Evolutionary conservation across 441 rosid genomes (phyloP).

Genomic region (California macrophylla): DNA sequence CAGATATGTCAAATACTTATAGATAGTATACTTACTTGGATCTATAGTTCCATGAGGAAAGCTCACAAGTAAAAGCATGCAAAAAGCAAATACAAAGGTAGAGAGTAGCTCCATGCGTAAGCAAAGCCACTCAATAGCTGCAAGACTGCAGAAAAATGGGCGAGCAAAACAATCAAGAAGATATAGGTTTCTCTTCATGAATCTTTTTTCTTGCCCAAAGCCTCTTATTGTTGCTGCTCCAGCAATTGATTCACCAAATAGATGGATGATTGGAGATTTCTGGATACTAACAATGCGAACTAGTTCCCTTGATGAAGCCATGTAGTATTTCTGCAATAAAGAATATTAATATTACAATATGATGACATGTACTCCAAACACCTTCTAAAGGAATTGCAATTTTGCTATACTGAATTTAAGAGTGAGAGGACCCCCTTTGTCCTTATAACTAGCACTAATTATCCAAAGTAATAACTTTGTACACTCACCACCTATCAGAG

Average conservation of each 20-base stretch:
- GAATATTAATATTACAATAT: conserved; percentile 2
- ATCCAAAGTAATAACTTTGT: not conserved
- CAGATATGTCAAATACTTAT: not conserved
- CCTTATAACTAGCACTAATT: not conserved
- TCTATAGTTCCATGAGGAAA: conserved; percentile 92
- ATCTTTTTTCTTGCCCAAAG: conserved; percentile 94
- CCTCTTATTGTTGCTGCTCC: conserved; percentile 99
- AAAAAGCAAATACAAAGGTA: conserved; percentile 90
- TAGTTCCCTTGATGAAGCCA: conserved; percentile 97
- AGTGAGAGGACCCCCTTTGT: not conserved
- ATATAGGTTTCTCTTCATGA: conserved; percentile 92
- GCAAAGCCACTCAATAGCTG: conserved; percentile 99
- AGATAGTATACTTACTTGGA: conserved; percentile 62
- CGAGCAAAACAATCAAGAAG: conserved; percentile 98
- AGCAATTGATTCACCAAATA: conserved; percentile 96
- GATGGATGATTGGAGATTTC: conserved; percentile 91
- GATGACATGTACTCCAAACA: not conserved
- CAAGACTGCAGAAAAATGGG: conserved; percentile 95
- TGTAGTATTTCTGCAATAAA: conserved; percentile 84
- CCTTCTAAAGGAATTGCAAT: not conserved
- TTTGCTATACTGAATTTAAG: not conserved
- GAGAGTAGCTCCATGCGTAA: conserved; percentile 97
- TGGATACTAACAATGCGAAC: conserved; percentile 98
- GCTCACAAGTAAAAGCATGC: conserved; percentile 96
- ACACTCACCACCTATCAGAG: not conserved